Percentiles rank a stretch among this genome's conserved stretches.
These are phyloP conservation scores for Actinidia arguta DNA, from an alignment of 179 eudicot genomes.

Conservation along the genomic window DNA sequence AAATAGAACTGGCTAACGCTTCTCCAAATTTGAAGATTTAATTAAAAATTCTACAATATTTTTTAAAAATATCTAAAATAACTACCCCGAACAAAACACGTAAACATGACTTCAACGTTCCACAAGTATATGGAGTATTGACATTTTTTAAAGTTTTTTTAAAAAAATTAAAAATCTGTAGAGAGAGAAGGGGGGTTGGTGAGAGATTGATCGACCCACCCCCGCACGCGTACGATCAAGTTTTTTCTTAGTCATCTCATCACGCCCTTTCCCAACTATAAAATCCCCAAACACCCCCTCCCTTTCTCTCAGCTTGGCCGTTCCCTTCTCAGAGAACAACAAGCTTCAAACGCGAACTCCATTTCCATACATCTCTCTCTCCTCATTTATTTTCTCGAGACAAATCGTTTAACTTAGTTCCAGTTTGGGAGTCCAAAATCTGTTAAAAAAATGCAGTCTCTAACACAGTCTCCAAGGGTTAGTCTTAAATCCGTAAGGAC, in stretches of 20 bases:
- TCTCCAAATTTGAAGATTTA: no score
- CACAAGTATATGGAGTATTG: no score
- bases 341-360: background rate
- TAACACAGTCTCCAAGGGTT: slow-evolving; percentile 18
- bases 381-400: no score
- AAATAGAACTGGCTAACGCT: no score
- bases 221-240: background rate
- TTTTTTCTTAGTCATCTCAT: background rate
- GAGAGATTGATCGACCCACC: slow-evolving; percentile 27
- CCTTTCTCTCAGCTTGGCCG: slow-evolving; percentile 33
- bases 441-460: slow-evolving; percentile 24
- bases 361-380: no score
- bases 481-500: slow-evolving; percentile 10
- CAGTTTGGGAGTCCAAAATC: background rate
- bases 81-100: no score
- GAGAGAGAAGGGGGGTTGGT: slow-evolving; percentile 15
- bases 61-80: no score
- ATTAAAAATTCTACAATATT: no score
- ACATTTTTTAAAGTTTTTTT: background rate
- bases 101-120: no score
- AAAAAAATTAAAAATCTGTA: no score
- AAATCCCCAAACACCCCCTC: background rate
- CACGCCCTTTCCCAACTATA: slow-evolving; percentile 3
- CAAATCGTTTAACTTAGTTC: background rate
- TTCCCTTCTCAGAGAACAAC: slow-evolving; percentile 32